Percentiles rank a stretch among this genome's conserved stretches.
Conservation (phyloP, 495 filamentous ascomycete species). For the Xylaria longipes region DNA sequence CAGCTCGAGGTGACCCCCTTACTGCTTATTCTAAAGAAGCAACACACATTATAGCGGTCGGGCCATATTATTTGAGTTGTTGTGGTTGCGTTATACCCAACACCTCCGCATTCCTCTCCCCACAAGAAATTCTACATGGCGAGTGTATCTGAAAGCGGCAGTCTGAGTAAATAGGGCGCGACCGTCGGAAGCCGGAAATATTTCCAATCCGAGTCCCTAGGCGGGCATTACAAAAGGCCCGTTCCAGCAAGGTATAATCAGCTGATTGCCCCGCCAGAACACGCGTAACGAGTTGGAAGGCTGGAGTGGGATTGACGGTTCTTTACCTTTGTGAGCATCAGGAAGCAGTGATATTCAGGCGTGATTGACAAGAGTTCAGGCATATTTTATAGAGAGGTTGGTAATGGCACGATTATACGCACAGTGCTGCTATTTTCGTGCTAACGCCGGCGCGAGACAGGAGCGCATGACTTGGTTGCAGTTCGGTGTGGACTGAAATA, state of each 20-base stretch:
- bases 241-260: not conserved
- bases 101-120: not conserved
- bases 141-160: not conserved
- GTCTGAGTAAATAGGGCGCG: not conserved
- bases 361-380: not conserved
- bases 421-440: not conserved
- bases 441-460: not conserved
- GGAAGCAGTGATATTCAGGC: slow-evolving; percentile 6
- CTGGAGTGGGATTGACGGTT: not conserved
- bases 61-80: not conserved
- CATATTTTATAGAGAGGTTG: not conserved
- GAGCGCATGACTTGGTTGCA: not conserved
- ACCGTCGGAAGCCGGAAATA: not conserved
- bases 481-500: slow-evolving; percentile 10
- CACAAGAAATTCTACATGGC: not conserved
- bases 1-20: not conserved
- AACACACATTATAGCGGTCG: not conserved
- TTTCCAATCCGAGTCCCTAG: not conserved
- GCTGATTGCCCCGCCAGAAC: not conserved
- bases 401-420: not conserved
- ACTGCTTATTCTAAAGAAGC: not conserved
- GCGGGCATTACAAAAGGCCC: not conserved
- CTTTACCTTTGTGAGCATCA: not conserved
- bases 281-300: not conserved
- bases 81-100: not conserved